Conservation (phyloP, 192 early-diverging fungal genomes). For the Coemansia sp. region DNA sequence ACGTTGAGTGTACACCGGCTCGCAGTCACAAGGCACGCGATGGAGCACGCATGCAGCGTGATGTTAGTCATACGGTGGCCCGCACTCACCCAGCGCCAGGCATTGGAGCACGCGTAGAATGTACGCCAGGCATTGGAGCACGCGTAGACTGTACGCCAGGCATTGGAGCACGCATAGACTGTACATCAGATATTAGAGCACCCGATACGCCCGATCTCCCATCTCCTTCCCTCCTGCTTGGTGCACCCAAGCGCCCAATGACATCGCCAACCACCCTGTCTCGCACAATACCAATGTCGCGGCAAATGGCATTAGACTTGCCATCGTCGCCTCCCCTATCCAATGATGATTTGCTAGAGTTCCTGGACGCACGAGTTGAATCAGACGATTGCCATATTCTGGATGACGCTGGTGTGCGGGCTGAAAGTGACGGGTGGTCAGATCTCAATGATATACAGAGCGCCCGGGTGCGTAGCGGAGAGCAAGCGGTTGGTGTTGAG, state of each 20-base stretch:
- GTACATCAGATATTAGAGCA: neutral
- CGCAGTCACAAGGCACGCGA: too few relatives aligned
- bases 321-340: constrained; percentile 37
- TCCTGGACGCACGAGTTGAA: too few relatives aligned
- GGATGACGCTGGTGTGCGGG: neutral
- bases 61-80: too few relatives aligned
- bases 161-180: neutral
- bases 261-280: neutral
- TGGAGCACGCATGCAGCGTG: too few relatives aligned
- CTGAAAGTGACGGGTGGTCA: neutral
- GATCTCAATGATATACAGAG: neutral
- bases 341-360: neutral
- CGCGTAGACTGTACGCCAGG: neutral
- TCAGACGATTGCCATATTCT: too few relatives aligned
- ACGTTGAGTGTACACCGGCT: too few relatives aligned
- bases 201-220: constrained; percentile 43
- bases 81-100: too few relatives aligned
- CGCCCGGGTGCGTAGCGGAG: neutral
- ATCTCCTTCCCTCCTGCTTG: constrained; percentile 30
- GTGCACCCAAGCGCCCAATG: neutral
- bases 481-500: neutral
- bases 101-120: neutral
- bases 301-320: constrained; percentile 28
- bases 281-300: neutral
- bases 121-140: neutral